Evolutionary conservation across 179 eudicot genomes (phyloP).

Genomic region (Corrigiola litoralis): DNA sequence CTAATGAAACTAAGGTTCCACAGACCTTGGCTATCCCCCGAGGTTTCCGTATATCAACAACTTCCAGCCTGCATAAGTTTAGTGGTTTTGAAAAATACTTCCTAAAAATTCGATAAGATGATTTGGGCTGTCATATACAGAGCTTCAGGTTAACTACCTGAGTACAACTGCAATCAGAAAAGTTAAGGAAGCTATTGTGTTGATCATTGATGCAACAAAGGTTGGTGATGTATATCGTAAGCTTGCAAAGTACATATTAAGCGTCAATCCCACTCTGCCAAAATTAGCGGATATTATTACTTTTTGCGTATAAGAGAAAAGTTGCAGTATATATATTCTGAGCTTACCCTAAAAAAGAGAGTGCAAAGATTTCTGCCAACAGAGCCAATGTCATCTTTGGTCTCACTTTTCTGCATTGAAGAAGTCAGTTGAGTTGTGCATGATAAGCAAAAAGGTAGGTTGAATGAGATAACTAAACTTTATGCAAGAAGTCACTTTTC

Average conservation of each 20-base stretch:
- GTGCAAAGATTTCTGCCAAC: slow-evolving; percentile 55
- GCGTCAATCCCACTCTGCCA: slow-evolving; percentile 70
- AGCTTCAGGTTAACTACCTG: slow-evolving; percentile 30
- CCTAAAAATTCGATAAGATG: neutral
- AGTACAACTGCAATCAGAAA: slow-evolving; percentile 62
- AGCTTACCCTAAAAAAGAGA: slow-evolving; percentile 73
- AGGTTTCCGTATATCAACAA: slow-evolving; percentile 39
- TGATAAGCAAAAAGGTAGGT: too few relatives aligned
- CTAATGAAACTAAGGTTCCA: slow-evolving; percentile 60
- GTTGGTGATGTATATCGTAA: slow-evolving; percentile 75
- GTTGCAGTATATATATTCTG: neutral
- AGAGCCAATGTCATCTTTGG: slow-evolving; percentile 66
- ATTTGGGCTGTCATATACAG: neutral
- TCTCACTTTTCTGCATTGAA: slow-evolving; percentile 53
- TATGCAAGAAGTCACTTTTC: too few relatives aligned
- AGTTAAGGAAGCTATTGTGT: slow-evolving; percentile 70
- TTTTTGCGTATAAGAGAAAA: neutral
- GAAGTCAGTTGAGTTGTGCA: too few relatives aligned
- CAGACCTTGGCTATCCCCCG: slow-evolving; percentile 61
- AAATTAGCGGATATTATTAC: neutral
- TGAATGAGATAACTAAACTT: too few relatives aligned
- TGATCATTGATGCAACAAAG: slow-evolving; percentile 64
- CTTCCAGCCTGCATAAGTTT: slow-evolving; percentile 49
- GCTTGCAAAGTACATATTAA: slow-evolving; percentile 80
- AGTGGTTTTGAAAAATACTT: neutral